These are phyloP conservation scores for Plectosphaerella plurivora DNA, from an alignment of 2,329 filamentous ascomycete genomes.

Conservation along the genomic window DNA sequence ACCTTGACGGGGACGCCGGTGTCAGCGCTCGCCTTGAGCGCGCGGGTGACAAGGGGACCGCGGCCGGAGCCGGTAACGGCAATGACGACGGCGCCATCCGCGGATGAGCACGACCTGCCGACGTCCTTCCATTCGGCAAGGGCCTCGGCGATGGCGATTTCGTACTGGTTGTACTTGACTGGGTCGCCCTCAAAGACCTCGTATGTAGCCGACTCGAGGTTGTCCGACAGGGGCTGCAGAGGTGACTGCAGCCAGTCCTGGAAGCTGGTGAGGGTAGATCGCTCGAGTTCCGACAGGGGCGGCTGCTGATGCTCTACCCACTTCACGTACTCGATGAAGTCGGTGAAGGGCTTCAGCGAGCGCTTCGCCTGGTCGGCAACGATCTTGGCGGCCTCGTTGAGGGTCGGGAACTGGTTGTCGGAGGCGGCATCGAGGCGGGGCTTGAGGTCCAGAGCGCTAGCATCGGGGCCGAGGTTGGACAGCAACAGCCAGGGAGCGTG, in stretches of 20 bases:
- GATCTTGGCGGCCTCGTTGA: conserved; percentile 58
- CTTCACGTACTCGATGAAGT: conserved; percentile 73
- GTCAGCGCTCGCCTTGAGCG: conserved; percentile 71
- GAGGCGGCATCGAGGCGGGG: conserved; percentile 19
- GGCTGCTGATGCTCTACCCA: conserved; percentile 82
- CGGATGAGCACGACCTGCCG: conserved; percentile 69
- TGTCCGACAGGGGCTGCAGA: conserved; percentile 90
- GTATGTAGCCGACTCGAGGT: conserved; percentile 94
- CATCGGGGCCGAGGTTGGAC: conserved; percentile 53
- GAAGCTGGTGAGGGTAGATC: conserved; percentile 50
- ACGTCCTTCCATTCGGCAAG: conserved; percentile 73
- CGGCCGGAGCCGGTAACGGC: conserved; percentile 92
- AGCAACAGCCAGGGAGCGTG: conserved; percentile 59
- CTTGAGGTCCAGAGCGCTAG: conserved; percentile 6
- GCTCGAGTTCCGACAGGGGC: conserved; percentile 47
- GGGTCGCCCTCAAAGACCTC: conserved; percentile 98
- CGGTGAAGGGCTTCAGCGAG: conserved; percentile 19
- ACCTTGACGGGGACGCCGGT: conserved; percentile 77
- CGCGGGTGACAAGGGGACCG: conserved; percentile 85
- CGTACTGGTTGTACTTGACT: conserved; percentile 96
- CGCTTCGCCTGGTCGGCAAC: conserved; percentile 41
- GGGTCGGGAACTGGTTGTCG: conserved; percentile 61
- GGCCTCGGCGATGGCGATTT: conserved; percentile 75
- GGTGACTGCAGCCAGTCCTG: conserved; percentile 97
- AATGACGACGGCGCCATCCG: conserved; percentile 69